Evolutionary conservation across 345 rosid genomes (phyloP).

Genomic region (Erodium maritimum): DNA sequence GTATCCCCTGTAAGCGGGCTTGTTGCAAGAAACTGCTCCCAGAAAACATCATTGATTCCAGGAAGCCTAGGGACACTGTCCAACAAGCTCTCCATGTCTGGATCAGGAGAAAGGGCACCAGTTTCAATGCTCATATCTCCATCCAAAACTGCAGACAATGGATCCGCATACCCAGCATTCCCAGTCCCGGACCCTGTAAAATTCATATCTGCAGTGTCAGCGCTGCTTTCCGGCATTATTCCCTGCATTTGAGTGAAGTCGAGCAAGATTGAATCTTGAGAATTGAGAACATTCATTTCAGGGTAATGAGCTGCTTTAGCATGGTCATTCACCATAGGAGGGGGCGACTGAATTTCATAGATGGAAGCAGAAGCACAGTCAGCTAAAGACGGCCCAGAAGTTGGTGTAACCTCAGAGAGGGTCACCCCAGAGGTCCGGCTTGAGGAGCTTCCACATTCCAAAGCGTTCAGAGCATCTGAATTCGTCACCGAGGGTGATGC

Average conservation of each 20-base stretch:
- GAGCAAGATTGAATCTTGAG: constrained; percentile 19
- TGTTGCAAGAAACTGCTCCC: constrained; percentile 54
- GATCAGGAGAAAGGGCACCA: constrained; percentile 28
- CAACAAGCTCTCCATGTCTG: constrained; percentile 28
- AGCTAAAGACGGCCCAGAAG: constrained; percentile 23
- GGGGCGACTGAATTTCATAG: constrained; percentile 18
- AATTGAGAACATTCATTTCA: constrained; percentile 8
- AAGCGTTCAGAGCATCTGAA: constrained; percentile 24
- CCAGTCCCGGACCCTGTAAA: constrained; percentile 26
- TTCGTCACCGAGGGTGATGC: constrained; percentile 30
- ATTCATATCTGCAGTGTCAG: constrained; percentile 28
- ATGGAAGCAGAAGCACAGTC: constrained; percentile 10
- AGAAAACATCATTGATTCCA: constrained; percentile 40
- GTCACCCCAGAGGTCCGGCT: constrained; percentile 10
- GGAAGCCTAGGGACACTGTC: constrained; percentile 49
- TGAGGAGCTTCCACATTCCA: constrained; percentile 24
- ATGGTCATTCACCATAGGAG: constrained; percentile 9
- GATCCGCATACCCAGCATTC: constrained; percentile 31
- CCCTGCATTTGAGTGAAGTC: constrained; percentile 25
- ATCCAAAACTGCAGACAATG: constrained; percentile 23
- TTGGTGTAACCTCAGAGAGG: constrained; percentile 29
- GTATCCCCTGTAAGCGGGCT: constrained; percentile 40
- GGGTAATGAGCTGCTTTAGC: constrained; percentile 9
- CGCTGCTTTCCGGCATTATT: constrained; percentile 23
- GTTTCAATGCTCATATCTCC: constrained; percentile 20